Base-by-base conservation (phyloP, 129 eudicot species). In the Tagetes erecta region DNA sequence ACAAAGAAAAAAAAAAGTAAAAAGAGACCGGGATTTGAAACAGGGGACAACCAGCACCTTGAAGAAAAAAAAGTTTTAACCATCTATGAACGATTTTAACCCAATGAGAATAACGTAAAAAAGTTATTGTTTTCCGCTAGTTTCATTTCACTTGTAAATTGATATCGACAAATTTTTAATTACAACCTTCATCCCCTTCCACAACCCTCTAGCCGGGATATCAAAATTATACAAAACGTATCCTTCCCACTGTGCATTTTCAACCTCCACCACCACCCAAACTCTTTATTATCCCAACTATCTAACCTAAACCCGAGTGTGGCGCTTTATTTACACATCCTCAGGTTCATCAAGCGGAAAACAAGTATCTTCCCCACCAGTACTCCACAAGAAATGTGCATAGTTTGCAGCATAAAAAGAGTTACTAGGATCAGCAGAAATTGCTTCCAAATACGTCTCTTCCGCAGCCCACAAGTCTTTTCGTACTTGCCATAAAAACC, bases 341-440 rank as follows among this genome's bases (percentile, higher is more conserved):
- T 78, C 80, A 9, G 74, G 67, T 11, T 87, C 82, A 71, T 65
- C 72, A 11, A 93, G 89, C 62, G 98, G 98, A 69, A 66, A 93
- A 80, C 98, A 90, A 31, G 98, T 93, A 74, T 93, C 98, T 56
- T 93, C 98, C 0, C 91, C 98, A 3, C 98, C 98, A 0, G 98
- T 93, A 73, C 71, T 90, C 96, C 96, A 93, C 8, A 93, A 75
- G 66, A 93, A 93, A 75, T 93, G 88, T 6, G 98, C 98, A 55
- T 93, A 93, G 36, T 87, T 93, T 1, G 92, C 95, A 3, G 98
- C 96, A 31, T 90, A 90, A 76, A 75, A 87, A 0, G 96, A 82
- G 76, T 92, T 92, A 42, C 59, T 72, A 13, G 98, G 98, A 44
- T 93, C 98, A 3, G 87, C 90, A 2, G 90, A 81, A 42, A 87